Percentiles rank a stretch among this genome's conserved stretches.
Conservation (phyloP, 441 rosid genomes). For the Pelargonium australe region DNA sequence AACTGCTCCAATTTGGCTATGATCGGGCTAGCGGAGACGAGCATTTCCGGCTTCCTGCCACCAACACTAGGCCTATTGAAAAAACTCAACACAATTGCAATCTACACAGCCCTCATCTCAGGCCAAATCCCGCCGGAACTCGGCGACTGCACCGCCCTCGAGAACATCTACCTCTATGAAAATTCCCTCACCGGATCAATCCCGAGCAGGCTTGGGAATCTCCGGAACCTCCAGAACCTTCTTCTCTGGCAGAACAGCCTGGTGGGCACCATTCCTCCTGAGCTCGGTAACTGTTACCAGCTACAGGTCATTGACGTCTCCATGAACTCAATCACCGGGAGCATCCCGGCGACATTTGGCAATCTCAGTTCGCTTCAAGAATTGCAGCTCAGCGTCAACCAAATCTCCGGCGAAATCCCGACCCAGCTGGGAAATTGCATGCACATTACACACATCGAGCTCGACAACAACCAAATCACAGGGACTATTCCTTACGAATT, state of each 20-base stretch:
- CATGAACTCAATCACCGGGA: conserved; percentile 40
- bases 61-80: conserved; percentile 32
- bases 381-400: conserved; percentile 42
- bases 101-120: conserved; percentile 39
- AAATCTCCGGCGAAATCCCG: conserved; percentile 43
- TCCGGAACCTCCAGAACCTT: conserved; percentile 33
- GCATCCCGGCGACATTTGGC: conserved; percentile 35
- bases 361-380: conserved; percentile 34
- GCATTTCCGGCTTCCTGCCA: conserved; percentile 43
- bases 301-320: conserved; percentile 34
- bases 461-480: conserved; percentile 52
- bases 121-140: conserved; percentile 46
- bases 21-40: conserved; percentile 47
- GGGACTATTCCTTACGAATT: conserved; percentile 53
- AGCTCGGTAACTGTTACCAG: conserved; percentile 36
- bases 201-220: conserved; percentile 30
- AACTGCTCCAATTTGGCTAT: conserved; percentile 34
- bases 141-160: conserved; percentile 41
- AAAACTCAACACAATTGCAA: conserved; percentile 39
- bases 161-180: conserved; percentile 37
- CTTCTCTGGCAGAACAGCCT: conserved; percentile 44
- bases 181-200: conserved; percentile 39
- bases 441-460: conserved; percentile 36
- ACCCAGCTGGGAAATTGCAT: conserved; percentile 31
- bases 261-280: conserved; percentile 38